Evolutionary conservation across 2,329 filamentous ascomycete species (phyloP).

Genomic region (Sporothrix brunneoviolacea): DNA sequence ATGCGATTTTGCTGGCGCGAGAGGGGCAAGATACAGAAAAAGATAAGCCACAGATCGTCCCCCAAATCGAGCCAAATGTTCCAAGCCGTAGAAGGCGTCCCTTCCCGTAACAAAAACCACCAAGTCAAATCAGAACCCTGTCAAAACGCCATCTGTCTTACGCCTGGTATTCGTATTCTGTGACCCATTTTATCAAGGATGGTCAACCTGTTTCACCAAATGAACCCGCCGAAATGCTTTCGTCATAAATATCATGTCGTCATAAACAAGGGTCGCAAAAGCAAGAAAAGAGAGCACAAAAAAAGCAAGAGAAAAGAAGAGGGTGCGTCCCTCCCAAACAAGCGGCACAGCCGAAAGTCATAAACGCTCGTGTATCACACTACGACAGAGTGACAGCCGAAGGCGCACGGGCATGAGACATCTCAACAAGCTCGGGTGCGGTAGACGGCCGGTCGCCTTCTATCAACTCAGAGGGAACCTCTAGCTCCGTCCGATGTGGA

Average conservation of each 20-base stretch:
- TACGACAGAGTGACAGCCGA: too few relatives aligned
- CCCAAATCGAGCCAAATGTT: neutral
- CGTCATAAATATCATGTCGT: slow-evolving; percentile 11
- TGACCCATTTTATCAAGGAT: neutral
- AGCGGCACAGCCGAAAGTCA: too few relatives aligned
- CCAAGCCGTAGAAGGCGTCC: too few relatives aligned
- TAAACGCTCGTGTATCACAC: too few relatives aligned
- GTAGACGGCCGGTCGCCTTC: neutral
- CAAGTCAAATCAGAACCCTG: neutral
- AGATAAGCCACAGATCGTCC: neutral
- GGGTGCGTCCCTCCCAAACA: too few relatives aligned
- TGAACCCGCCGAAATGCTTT: slow-evolving; percentile 10
- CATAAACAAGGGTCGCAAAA: slow-evolving; percentile 7
- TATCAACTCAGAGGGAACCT: neutral
- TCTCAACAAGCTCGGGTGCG: too few relatives aligned
- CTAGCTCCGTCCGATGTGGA: slow-evolving; percentile 23
- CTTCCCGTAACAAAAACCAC: neutral
- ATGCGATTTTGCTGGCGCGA: too few relatives aligned
- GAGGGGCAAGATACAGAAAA: too few relatives aligned
- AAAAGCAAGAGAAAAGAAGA: neutral
- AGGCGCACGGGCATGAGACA: too few relatives aligned
- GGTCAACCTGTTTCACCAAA: neutral
- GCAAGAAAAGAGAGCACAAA: neutral
- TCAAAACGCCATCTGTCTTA: slow-evolving; percentile 3
- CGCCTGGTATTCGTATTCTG: slow-evolving; percentile 7